Conservation (phyloP, 495 filamentous ascomycete species). For the Podospora fimiseda region DNA sequence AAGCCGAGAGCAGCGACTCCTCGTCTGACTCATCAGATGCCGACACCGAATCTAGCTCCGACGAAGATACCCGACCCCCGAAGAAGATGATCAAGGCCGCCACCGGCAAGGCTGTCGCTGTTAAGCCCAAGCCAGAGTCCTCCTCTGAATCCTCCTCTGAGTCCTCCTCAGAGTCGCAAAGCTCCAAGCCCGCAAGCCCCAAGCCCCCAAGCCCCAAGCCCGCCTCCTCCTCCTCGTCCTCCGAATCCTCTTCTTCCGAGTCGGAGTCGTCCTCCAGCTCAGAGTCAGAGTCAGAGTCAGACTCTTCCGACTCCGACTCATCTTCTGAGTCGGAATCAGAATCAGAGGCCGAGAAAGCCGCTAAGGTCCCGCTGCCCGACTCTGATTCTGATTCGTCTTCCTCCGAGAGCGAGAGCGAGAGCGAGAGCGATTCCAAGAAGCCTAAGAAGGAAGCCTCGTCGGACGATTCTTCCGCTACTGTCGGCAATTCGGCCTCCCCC, state of each 20-base stretch:
- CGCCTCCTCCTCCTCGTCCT: conserved; percentile 1
- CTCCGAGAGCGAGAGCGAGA: conserved; percentile 32
- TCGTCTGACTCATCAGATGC: conserved; percentile 16
- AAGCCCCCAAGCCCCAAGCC: conserved; percentile 34
- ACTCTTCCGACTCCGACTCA: conserved; percentile 23
- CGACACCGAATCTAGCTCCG: conserved; percentile 30
- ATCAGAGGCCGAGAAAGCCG: conserved; percentile 43
- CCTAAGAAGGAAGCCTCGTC: conserved; percentile 17
- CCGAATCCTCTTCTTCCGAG: conserved; percentile 3
- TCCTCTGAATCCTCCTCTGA: conserved; percentile 38
- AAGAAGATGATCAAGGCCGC: conserved; percentile 25
- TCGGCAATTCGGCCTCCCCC: conserved; percentile 35
- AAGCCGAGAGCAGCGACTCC: conserved; percentile 42
- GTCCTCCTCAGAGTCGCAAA: conserved; percentile 41
- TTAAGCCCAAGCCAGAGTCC: conserved; percentile 5
- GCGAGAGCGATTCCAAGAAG: conserved; percentile 24
- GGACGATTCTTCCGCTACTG: conserved; percentile 31
- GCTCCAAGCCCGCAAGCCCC: conserved; percentile 29
- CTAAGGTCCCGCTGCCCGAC: conserved; percentile 47
- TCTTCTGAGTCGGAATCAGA: conserved; percentile 30
- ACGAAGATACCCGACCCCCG: conserved; percentile 30
- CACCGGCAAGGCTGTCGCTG: conserved; percentile 6
- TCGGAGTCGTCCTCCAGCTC: conserved; percentile 28
- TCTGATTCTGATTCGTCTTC: conserved; percentile 30
- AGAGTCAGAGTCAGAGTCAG: conserved; percentile 15